Base-by-base conservation (phyloP, 208 protist genomes). In the Vickermania spadyakhi region DNA sequence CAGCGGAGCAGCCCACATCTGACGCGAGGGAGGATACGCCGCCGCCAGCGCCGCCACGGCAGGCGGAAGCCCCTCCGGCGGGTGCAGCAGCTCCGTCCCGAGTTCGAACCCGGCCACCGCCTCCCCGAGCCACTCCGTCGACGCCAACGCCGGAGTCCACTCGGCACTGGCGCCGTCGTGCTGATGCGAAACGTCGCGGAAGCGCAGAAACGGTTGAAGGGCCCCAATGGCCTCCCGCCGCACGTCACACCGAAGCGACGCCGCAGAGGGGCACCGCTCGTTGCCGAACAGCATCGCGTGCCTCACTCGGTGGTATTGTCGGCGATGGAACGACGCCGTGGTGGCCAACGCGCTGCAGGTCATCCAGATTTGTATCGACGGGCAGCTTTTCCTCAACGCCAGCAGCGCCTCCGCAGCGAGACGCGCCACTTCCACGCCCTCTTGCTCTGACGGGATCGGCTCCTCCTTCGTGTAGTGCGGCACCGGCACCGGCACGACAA, bases 71-170 rank as follows among this genome's bases (percentile, higher is more conserved):
- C 36, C 36, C 42, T n/a, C 64, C 57, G 52, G 59, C 11, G 57
- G 54, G 22, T 87, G 21, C 5, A 72, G 58, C 42, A 64, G 56
- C n/a, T 70, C 64, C 2, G 56, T 30, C 1, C 81, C 83, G 26
- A 81, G 73, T 50, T 82, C 72, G 64, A 93, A 93, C 29, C 67
- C 75, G 2, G 75, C 72, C 27, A 90, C 75, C 14, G 85, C 70
- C 67, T 93, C 86, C 4, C 86, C 86, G n/a, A 93, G 62, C 86
- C 86, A 93, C 58, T 83, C 77, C 3, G 73, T 77, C 27, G 81
- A 70, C n/a, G 87, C 54, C 18, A 52, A 27, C 49, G 51, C 49
- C 3, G 45, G 49, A n/a, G 22, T 50, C 0, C 4, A 13, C 1
- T 21, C 49, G 23, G 49, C 26, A 42, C 52, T 42, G 53, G 60